Percentiles rank a stretch among this genome's conserved stretches.
These are phyloP conservation scores for Candida dajiaensis DNA, from an alignment of 805 yeast species.

Conservation along the genomic window DNA sequence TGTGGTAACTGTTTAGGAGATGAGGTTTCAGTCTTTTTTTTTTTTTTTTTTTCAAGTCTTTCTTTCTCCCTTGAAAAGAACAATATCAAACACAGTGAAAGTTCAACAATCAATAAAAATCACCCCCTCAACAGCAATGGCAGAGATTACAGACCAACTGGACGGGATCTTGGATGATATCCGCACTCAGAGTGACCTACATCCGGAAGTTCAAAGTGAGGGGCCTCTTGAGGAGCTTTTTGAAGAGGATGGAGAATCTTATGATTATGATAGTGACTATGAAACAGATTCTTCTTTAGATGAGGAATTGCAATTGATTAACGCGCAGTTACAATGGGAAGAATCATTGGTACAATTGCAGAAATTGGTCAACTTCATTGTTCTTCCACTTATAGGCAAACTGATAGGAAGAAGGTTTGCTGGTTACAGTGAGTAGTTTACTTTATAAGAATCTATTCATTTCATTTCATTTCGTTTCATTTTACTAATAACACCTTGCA, in stretches of 20 bases:
- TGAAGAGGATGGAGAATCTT: slow-evolving; percentile 1
- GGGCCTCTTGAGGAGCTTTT: slow-evolving; percentile 7
- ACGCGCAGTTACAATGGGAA: slow-evolving; percentile 72
- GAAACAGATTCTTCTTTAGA: slow-evolving; percentile 14
- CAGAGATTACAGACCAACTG: not conserved
- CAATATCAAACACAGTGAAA: too few relatives aligned
- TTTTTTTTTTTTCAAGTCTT: not conserved
- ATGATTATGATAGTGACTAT: slow-evolving; percentile 15
- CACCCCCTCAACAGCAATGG: too few relatives aligned
- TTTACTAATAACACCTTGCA: too few relatives aligned
- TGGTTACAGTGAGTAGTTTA: slow-evolving; percentile 23
- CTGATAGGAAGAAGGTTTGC: slow-evolving; percentile 59
- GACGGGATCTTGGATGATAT: not conserved
- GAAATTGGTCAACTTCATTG: slow-evolving; percentile 50
- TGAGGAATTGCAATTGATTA: slow-evolving; percentile 24
- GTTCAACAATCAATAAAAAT: too few relatives aligned
- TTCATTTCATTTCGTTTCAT: too few relatives aligned
- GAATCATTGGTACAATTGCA: slow-evolving; percentile 56
- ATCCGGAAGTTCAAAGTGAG: slow-evolving; percentile 51
- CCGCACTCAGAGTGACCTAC: not conserved
- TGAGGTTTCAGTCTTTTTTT: not conserved
- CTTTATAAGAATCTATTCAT: too few relatives aligned
- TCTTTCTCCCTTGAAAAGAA: too few relatives aligned
- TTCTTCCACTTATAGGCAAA: slow-evolving; percentile 64
- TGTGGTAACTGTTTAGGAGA: too few relatives aligned